phyloP scores from a whole-genome alignment of 2,329 filamentous ascomycete species.

The Pestalotiopsis sp. region DNA sequence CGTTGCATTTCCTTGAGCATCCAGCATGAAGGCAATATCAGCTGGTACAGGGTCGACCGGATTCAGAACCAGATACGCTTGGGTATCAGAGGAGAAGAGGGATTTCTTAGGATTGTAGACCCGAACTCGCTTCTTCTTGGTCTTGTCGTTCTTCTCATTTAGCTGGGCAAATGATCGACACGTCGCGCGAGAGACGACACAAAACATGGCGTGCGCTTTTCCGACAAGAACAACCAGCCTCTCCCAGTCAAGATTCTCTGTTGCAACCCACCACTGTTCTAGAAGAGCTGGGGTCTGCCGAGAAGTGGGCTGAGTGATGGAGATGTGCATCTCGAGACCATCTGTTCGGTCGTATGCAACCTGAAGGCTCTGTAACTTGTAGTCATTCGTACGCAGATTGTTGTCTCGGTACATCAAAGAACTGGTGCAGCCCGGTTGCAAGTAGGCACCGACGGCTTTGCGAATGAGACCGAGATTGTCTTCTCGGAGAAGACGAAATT shows the following conservation, averaged over 20 bases:
- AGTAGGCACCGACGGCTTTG: not conserved
- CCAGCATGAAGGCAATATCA: conserved; percentile 10
- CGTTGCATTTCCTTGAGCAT: not conserved
- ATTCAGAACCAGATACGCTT: not conserved
- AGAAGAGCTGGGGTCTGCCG: not conserved
- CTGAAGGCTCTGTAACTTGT: not conserved
- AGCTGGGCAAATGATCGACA: not conserved
- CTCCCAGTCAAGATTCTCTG: conserved; percentile 3
- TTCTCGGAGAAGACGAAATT: conserved; percentile 21
- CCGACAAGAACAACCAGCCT: not conserved
- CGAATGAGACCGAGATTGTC: not conserved
- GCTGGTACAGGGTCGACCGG: conserved; percentile 29
- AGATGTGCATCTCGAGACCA: not conserved
- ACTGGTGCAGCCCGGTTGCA: not conserved
- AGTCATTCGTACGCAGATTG: not conserved
- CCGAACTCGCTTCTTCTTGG: not conserved
- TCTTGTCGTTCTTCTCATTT: not conserved
- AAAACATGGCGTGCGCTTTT: conserved; percentile 2
- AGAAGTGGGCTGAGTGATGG: not conserved
- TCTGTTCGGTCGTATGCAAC: not conserved
- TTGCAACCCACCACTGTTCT: conserved; percentile 8
- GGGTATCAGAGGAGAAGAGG: not conserved
- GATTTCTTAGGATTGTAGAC: not conserved
- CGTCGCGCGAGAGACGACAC: conserved; percentile 3
- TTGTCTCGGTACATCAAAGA: not conserved